Evolutionary conservation across 495 filamentous ascomycete species (phyloP), one percentile per base, ranked within the genome.

Genomic region (Cercophora scortea): DNA sequence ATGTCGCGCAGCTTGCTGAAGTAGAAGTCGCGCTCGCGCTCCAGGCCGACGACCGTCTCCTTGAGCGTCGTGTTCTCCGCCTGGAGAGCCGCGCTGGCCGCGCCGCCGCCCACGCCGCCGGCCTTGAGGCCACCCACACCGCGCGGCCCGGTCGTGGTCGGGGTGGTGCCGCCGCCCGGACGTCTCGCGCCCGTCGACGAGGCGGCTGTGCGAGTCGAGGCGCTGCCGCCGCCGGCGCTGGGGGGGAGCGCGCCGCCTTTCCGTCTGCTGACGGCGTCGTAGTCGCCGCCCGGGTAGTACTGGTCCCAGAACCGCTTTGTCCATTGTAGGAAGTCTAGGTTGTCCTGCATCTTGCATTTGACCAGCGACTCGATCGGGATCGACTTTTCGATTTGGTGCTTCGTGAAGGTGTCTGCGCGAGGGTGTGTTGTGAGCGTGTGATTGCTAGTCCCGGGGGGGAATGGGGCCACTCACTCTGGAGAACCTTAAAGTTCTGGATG

Each of bases 291-390:
- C 8, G 93, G 90, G 65, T 86, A 98, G 78, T 96, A 90, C 64
- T 96, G 91, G 65, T 98, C 94, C 93, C 93, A 98, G 74, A 89
- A 95, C 57, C 78, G 74, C 80, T 97, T 97, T 49, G 80, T 84
- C 88, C 89, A 98, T 74, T 98, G 93, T 35, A 98, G 81, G 71
- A 97, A 98, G 64, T 96, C 94, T 55, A 98, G 89, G 75, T 98
- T 98, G 68, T 98, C 93, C 73, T 98, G 93, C 89, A 98, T 97
- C 74, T 94, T 95, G 79, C 93, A 98, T 71, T 96, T 97, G 57
- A 90, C 79, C 51, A 98, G 84, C 58, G 80, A 74, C 68, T 95
- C 84, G 60, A 96, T 86, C 58, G 90, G 90, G 55, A 97, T 82
- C 19, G 84, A 83, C 59, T 88, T 89, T 50, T 96, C 89, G 68